Base-by-base conservation (phyloP, 2,329 filamentous ascomycete species). In the Sporothrix protearum region DNA sequence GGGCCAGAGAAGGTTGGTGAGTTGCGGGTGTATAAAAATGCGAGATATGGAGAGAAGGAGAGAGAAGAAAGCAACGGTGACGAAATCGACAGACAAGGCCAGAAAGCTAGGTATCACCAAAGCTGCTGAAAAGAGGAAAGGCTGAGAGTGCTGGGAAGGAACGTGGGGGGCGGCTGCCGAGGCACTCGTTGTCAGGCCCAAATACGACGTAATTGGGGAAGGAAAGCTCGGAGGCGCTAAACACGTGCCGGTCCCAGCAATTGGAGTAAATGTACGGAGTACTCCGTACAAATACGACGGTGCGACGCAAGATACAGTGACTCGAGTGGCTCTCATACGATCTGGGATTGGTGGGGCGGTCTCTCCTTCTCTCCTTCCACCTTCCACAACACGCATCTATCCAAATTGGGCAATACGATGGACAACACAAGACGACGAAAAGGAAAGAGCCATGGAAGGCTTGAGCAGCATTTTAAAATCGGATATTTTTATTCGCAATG, bases 271-370 rank as follows among this genome's bases (percentile, higher is more conserved):
- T n/a, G n/a, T n/a, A n/a, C n/a, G n/a, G n/a, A n/a, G n/a, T n/a
- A n/a, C n/a, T n/a, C n/a, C n/a, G n/a, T n/a, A n/a, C n/a, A n/a
- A n/a, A n/a, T n/a, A n/a, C n/a, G n/a, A n/a, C n/a, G n/a, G n/a
- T n/a, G n/a, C n/a, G n/a, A n/a, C n/a, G n/a, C n/a, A n/a, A n/a
- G n/a, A n/a, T n/a, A n/a, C n/a, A n/a, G n/a, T n/a, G n/a, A n/a
- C n/a, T n/a, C n/a, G n/a, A n/a, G n/a, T n/a, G n/a, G n/a, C n/a
- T n/a, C n/a, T n/a, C n/a, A n/a, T n/a, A n/a, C n/a, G n/a, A n/a
- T n/a, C n/a, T 61, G 55, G 55, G 30, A 63, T 45, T 63, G 36
- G 59, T n/a, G 61, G 61, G 57, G 57, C 33, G 36, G n/a, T 42
- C 36, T 14, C 42, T n/a, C 33, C 57, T 16, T 16, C n/a, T n/a